Evolutionary conservation across 2,329 filamentous ascomycete genomes (phyloP).

Genomic region (Orbilia oligospora): DNA sequence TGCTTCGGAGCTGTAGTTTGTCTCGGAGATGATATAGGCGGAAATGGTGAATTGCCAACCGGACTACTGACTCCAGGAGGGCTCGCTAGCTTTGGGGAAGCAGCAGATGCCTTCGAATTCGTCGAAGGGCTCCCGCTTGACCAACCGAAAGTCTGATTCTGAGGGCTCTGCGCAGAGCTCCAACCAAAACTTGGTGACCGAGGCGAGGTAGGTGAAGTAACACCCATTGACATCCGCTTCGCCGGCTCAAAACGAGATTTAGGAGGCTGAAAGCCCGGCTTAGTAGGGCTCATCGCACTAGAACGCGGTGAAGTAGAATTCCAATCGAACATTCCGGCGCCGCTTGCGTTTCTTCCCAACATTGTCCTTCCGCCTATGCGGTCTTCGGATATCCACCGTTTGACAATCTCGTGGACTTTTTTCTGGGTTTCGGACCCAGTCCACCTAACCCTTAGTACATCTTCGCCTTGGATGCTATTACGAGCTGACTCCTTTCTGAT

Average conservation of each 20-base stretch:
- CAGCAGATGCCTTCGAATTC: not conserved
- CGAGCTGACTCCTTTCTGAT: constrained; percentile 54
- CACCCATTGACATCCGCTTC: constrained; percentile 29
- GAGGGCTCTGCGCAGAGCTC: constrained; percentile 49
- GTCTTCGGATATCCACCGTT: constrained; percentile 57
- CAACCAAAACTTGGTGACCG: constrained; percentile 51
- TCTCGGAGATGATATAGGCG: constrained; percentile 1
- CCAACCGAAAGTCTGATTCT: constrained; percentile 45
- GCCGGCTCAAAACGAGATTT: constrained; percentile 42
- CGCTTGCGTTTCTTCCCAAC: constrained; percentile 46
- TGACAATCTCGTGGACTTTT: constrained; percentile 58
- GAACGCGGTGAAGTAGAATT: constrained; percentile 61
- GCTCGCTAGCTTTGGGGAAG: not conserved
- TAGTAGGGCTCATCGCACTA: constrained; percentile 36
- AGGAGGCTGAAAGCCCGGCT: constrained; percentile 39
- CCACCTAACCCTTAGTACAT: constrained; percentile 58
- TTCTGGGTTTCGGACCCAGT: constrained; percentile 52
- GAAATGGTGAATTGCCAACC: constrained; percentile 19
- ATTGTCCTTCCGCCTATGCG: constrained; percentile 48
- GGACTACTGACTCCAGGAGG: constrained; percentile 22
- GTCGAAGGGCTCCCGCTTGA: constrained; percentile 9
- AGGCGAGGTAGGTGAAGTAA: constrained; percentile 35
- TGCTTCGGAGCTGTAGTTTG: constrained; percentile 32
- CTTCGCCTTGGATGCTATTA: constrained; percentile 58
- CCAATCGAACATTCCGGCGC: constrained; percentile 61